Base-by-base conservation (phyloP, 306 rosid genomes). In the Cicer judaicum region DNA sequence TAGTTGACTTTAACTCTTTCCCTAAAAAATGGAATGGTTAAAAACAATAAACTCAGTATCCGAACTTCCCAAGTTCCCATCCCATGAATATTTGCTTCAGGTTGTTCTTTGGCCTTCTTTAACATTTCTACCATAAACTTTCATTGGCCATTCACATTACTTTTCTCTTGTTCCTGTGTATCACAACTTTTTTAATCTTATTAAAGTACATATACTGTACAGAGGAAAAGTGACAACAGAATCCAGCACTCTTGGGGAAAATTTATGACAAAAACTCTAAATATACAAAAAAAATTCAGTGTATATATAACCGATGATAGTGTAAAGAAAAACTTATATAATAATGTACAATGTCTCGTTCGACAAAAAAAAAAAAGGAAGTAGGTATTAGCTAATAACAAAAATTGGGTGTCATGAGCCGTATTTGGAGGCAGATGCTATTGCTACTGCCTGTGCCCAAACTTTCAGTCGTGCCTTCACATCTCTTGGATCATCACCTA, bases 391-490 rank as follows among this genome's bases (percentile, higher is more conserved):
- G 68, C 42, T 44, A 16, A 19, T 9, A 2, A 16, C 43, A 65
- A 68, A 65, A 79, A 72, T 53, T n/a, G 13, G 44, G 67, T 9
- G 39, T 83, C 80, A 86, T 52, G 66, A 44, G 81, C 74, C 38
- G 10, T 79, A 85, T 84, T 80, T 82, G 38, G 93, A 75, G 7
- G 95, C 44, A 53, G 98, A 90, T 13, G 84, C 98, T 14, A 90
- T 70, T n/a, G 95, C 98, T 38, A 93, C 98, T 0, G 90, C 98
- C 57, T 90, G 98, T 5, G 98, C 98, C 98, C 97, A 93, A 61
- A 85, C 91, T 83, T 86, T 90, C 67, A 93, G 97, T 18, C 98
- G 80, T 46, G 98, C 96, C 90, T 93, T 93, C 83, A 92, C 93
- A 34, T 92, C 90, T 56, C 88, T 72, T 2, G 98, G 98, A 70